Conservation (phyloP, 768 basidiomycete species). For the Tylopilus sp. region DNA sequence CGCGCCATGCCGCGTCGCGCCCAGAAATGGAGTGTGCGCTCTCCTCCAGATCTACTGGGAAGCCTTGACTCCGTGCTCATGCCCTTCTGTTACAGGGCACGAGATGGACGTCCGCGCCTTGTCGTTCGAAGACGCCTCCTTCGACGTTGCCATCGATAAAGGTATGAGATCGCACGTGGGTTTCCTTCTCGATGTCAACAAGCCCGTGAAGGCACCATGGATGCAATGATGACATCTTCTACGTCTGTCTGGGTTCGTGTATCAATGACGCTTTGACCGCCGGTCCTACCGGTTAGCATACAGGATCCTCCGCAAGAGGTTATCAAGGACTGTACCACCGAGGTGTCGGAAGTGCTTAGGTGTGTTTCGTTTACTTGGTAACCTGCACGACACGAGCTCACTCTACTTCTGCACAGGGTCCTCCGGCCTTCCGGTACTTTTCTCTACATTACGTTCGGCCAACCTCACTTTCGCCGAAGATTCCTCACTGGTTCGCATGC, state of each 20-base stretch:
- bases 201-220: constrained; percentile 63
- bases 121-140: constrained; percentile 50
- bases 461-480: constrained; percentile 80
- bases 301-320: constrained; percentile 75
- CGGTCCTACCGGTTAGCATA: neutral
- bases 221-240: constrained; percentile 83
- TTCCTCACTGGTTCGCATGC: constrained; percentile 48
- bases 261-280: neutral
- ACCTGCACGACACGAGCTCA: neutral
- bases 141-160: constrained; percentile 87
- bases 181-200: neutral
- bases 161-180: constrained; percentile 33
- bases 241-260: constrained; percentile 74
- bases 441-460: constrained; percentile 83
- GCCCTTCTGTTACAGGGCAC: constrained; percentile 48
- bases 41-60: neutral
- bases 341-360: constrained; percentile 77
- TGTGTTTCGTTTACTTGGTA: constrained; percentile 16
- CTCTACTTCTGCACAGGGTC: constrained; percentile 41
- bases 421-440: constrained; percentile 61
- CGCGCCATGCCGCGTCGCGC: constrained; percentile 44
- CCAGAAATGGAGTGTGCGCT: constrained; percentile 71
- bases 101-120: constrained; percentile 82
- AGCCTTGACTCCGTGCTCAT: neutral
- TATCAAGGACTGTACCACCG: constrained; percentile 66